Percentiles rank a stretch among this genome's conserved stretches.
These are phyloP conservation scores for Rhinocladiella similis DNA, from an alignment of 2,329 filamentous ascomycete species.

Conservation along the genomic window DNA sequence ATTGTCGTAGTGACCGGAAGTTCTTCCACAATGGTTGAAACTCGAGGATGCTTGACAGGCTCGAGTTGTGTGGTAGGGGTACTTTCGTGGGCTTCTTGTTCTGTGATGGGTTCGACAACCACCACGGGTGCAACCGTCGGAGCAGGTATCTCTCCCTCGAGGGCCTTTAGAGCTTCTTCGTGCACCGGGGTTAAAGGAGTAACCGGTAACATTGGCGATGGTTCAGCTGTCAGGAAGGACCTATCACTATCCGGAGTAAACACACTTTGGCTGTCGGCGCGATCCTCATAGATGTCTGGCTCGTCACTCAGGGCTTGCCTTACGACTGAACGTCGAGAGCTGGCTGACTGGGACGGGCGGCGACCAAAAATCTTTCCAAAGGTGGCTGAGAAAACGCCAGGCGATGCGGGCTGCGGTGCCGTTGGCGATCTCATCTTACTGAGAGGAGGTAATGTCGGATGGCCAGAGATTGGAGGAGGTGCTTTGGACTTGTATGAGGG, in stretches of 20 bases:
- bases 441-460: slow-evolving; percentile 1
- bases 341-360: slow-evolving; percentile 23
- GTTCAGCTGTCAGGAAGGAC: slow-evolving; percentile 18
- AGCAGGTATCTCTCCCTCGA: slow-evolving; percentile 11
- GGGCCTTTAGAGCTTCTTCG: slow-evolving; percentile 20
- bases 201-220: slow-evolving; percentile 12
- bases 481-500: slow-evolving; percentile 27
- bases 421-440: slow-evolving; percentile 11
- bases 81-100: slow-evolving; percentile 1
- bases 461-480: slow-evolving; percentile 24
- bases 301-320: slow-evolving; percentile 26
- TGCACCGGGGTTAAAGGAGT: slow-evolving; percentile 10
- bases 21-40: not conserved
- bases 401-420: slow-evolving; percentile 18
- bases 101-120: slow-evolving; percentile 11
- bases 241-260: slow-evolving; percentile 17
- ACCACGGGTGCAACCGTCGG: slow-evolving; percentile 5
- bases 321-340: slow-evolving; percentile 15
- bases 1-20: not conserved
- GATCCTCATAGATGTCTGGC: slow-evolving; percentile 15
- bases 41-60: not conserved
- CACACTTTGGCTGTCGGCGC: slow-evolving; percentile 1
- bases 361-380: slow-evolving; percentile 25
- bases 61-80: not conserved
- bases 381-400: slow-evolving; percentile 13